phyloP scores from a whole-genome alignment of 495 filamentous ascomycete genomes.

The Xylaria nigripes region DNA sequence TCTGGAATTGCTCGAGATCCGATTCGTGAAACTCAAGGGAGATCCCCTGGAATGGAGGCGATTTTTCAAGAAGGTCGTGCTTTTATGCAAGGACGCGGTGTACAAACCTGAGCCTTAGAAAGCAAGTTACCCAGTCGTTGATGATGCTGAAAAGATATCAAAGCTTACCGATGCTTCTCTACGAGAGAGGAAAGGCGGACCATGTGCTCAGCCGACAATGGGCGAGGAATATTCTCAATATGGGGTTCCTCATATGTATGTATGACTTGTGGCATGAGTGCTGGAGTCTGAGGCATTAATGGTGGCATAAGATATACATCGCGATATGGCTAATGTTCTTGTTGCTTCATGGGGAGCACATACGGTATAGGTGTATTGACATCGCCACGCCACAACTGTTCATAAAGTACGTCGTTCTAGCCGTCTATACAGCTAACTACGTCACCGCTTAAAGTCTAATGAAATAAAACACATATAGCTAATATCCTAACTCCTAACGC shows the following conservation, averaged over 20 bases:
- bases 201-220: background rate
- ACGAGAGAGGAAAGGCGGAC: background rate
- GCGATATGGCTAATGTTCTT: background rate
- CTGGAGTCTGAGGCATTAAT: background rate
- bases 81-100: constrained; percentile 77
- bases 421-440: too few relatives aligned
- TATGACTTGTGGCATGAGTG: background rate
- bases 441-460: background rate
- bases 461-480: background rate
- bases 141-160: background rate
- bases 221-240: background rate
- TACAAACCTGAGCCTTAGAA: constrained; percentile 36
- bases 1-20: constrained; percentile 65
- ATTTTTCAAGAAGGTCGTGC: constrained; percentile 88
- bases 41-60: constrained; percentile 95
- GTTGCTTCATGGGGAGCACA: background rate
- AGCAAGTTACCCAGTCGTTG: constrained; percentile 3
- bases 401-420: too few relatives aligned
- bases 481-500: too few relatives aligned
- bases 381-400: background rate
- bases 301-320: background rate
- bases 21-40: constrained; percentile 90
- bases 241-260: background rate
- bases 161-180: background rate
- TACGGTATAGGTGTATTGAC: background rate